A percentile compares a stretch with the other conserved stretches of the same genome.
phyloP scores from a whole-genome alignment of 257 asterid genomes.

The Paraleonurus japonicus region DNA sequence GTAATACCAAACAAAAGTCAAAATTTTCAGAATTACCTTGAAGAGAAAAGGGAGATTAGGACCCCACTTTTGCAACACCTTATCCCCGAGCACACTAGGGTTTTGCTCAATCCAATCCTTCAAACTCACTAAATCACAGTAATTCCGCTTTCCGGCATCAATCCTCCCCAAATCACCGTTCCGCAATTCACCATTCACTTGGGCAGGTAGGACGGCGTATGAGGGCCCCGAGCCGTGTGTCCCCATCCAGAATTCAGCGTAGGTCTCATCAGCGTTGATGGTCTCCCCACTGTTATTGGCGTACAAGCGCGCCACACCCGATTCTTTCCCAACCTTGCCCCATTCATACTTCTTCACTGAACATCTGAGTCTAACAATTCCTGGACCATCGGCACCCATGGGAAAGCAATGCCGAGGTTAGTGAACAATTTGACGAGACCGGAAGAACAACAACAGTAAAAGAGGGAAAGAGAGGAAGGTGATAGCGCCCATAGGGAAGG shows the following conservation, averaged over 20 bases:
- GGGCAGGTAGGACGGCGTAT: constrained; percentile 29
- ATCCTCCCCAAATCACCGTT: constrained; percentile 22
- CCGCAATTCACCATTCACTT: constrained; percentile 22
- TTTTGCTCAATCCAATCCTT: constrained; percentile 78
- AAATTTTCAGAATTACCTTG: constrained; percentile 50
- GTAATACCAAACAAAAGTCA: not conserved
- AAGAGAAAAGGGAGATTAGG: constrained; percentile 80
- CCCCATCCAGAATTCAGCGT: constrained; percentile 95
- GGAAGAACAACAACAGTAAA: constrained; percentile 23
- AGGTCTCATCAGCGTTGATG: constrained; percentile 45
- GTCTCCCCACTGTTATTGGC: constrained; percentile 46
- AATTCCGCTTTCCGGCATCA: constrained; percentile 15
- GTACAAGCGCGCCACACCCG: constrained; percentile 58
- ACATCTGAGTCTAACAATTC: constrained; percentile 51
- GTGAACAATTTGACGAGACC: constrained; percentile 22
- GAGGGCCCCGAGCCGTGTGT: constrained; percentile 89
- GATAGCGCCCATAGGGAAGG: constrained; percentile 27
- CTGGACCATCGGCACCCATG: constrained; percentile 41
- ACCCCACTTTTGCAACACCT: constrained; percentile 71
- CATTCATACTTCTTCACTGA: constrained; percentile 74
- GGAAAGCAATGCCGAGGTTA: constrained; percentile 20
- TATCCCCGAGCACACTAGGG: constrained; percentile 72
- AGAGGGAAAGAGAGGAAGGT: constrained; percentile 25
- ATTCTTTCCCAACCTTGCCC: constrained; percentile 59
- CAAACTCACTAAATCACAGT: constrained; percentile 40